Base-by-base conservation (phyloP, 2,329 filamentous ascomycete species). In the Xylariaceae sp. region DNA sequence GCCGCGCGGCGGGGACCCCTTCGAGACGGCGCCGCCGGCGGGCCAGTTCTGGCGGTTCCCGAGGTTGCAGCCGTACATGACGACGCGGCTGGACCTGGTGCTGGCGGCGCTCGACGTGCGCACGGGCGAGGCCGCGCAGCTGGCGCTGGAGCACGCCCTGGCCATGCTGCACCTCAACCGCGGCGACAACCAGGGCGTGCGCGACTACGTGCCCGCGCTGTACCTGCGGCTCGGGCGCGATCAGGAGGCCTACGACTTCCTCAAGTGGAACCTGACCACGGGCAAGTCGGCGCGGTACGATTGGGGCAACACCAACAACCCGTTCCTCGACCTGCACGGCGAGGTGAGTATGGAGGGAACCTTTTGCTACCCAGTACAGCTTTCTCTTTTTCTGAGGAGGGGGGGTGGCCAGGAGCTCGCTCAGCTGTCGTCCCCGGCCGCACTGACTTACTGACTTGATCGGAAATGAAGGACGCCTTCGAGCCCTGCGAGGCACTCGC, bases 381-480 rank as follows among this genome's bases (percentile, higher is more conserved):
- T n/a, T n/a, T n/a, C n/a, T n/a, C n/a, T n/a, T n/a, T n/a, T n/a
- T n/a, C n/a, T n/a, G n/a, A n/a, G n/a, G n/a, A n/a, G n/a, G n/a
- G n/a, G n/a, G n/a, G n/a, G n/a, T n/a, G n/a, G n/a, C n/a, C n/a
- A n/a, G n/a, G n/a, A n/a, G n/a, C n/a, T n/a, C n/a, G n/a, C n/a
- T n/a, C n/a, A n/a, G n/a, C n/a, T n/a, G n/a, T n/a, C n/a, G n/a
- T n/a, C n/a, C n/a, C n/a, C n/a, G n/a, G n/a, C n/a, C n/a, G n/a
- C n/a, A n/a, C n/a, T n/a, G n/a, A n/a, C n/a, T n/a, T n/a, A n/a
- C n/a, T n/a, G n/a, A n/a, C n/a, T n/a, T n/a, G n/a, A n/a, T n/a
- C n/a, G n/a, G n/a, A n/a, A n/a, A n/a, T n/a, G n/a, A 69, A 81
- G 43, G 79, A 72, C 4, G 80, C 80, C 0, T 79, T 86, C 53